These are phyloP conservation scores for Gossypium davidsonii DNA, from an alignment of 441 rosid species.

Conservation along the genomic window DNA sequence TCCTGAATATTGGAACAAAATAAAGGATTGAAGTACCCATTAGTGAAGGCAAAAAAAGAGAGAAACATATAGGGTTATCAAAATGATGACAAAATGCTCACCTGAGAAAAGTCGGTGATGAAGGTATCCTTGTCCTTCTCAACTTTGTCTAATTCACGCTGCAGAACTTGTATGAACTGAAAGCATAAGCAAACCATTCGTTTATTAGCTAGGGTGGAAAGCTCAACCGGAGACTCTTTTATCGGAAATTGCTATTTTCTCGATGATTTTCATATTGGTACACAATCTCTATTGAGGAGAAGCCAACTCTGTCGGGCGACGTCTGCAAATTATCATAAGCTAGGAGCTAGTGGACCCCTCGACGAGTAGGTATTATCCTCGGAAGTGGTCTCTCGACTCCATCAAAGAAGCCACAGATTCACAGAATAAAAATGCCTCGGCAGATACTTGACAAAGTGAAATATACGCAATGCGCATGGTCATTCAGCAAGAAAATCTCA, in stretches of 20 bases:
- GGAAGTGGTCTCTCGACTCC: too few species aligned
- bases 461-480: too few species aligned
- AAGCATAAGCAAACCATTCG: slow-evolving; percentile 10
- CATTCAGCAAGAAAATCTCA: too few species aligned
- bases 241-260: too few species aligned
- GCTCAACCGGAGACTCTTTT: too few species aligned
- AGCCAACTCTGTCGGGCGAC: background rate
- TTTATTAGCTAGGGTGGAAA: background rate
- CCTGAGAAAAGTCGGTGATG: slow-evolving; percentile 67
- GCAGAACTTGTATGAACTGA: slow-evolving; percentile 74
- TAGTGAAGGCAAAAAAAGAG: background rate
- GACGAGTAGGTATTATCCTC: too few species aligned
- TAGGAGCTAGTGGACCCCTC: too few species aligned
- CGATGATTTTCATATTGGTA: too few species aligned
- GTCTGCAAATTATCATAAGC: background rate
- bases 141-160: slow-evolving; percentile 46
- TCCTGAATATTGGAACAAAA: slow-evolving; percentile 38
- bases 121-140: slow-evolving; percentile 70
- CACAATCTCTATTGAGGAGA: too few species aligned
- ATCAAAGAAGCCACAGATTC: too few species aligned
- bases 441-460: too few species aligned
- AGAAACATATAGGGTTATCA: background rate
- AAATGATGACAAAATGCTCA: slow-evolving; percentile 20
- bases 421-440: too few species aligned
- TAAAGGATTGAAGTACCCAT: background rate